A percentile compares a stretch with the other conserved stretches of the same genome.
Evolutionary conservation across 768 basidiomycete genomes (phyloP).

Genomic region (Hebeloma cylindrosporum): DNA sequence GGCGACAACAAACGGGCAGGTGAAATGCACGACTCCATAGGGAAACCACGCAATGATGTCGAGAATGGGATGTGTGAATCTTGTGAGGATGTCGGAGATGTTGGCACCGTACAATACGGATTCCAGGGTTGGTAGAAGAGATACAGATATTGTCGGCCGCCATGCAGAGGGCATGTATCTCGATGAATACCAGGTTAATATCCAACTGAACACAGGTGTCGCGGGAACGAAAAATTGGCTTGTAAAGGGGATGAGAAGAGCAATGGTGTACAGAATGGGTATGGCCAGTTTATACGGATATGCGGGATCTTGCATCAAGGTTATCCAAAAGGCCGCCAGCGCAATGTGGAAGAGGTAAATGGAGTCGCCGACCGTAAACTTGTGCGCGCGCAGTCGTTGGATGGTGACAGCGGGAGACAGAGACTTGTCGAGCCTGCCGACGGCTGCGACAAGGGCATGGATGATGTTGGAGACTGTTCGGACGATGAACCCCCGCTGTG

Average conservation of each 20-base stretch:
- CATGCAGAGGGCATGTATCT: conserved; percentile 76
- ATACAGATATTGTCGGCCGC: conserved; percentile 86
- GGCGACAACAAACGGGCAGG: conserved; percentile 82
- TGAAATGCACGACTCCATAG: conserved; percentile 94
- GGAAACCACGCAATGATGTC: conserved; percentile 96
- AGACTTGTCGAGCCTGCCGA: conserved; percentile 72
- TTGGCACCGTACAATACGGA: conserved; percentile 96
- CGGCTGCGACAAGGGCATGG: conserved; percentile 58
- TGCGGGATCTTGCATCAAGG: conserved; percentile 65
- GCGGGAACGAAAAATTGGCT: conserved; percentile 91
- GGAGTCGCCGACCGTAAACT: conserved; percentile 54
- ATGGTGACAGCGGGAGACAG: conserved; percentile 70
- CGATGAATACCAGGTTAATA: conserved; percentile 84
- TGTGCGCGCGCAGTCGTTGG: conserved; percentile 53
- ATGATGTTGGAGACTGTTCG: conserved; percentile 24
- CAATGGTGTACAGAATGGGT: conserved; percentile 65
- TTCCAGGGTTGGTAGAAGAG: conserved; percentile 92
- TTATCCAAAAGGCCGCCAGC: conserved; percentile 69
- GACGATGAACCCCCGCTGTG: conserved; percentile 18
- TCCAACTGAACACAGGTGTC: conserved; percentile 81
- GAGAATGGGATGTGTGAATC: conserved; percentile 88
- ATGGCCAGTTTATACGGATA: conserved; percentile 78
- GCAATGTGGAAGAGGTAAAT: conserved; percentile 65
- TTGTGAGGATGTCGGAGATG: conserved; percentile 94
- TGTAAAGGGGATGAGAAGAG: conserved; percentile 80